Conservation (phyloP, 345 rosid genomes). For the Euclidium syriacum region DNA sequence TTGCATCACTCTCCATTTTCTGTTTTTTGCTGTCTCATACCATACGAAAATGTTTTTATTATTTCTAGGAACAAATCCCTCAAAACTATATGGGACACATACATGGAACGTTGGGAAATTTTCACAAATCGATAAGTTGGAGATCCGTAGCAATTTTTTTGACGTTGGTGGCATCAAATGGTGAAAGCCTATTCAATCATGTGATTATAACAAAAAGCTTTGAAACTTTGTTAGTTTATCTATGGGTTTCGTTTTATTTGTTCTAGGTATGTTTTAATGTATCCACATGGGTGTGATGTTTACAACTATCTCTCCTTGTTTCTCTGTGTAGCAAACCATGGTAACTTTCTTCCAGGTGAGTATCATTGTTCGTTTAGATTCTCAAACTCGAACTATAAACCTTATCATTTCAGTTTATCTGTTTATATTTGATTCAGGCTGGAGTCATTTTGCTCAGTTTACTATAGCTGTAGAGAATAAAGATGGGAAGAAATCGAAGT, state of each 20-base stretch:
- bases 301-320: slow-evolving; percentile 86
- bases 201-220: no score
- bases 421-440: slow-evolving; percentile 46
- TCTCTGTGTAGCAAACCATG: slow-evolving; percentile 89
- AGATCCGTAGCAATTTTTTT: slow-evolving; percentile 70
- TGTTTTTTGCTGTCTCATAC: no score
- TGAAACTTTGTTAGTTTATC: neutral
- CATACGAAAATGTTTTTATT: slow-evolving; percentile 1
- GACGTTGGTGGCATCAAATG: slow-evolving; percentile 92
- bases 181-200: no score
- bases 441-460: slow-evolving; percentile 97
- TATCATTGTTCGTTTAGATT: slow-evolving; percentile 12
- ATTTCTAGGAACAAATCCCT: slow-evolving; percentile 63
- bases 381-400: neutral
- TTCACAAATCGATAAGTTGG: slow-evolving; percentile 76
- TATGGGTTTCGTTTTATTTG: no score
- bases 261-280: slow-evolving; percentile 87
- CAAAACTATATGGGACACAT: slow-evolving; percentile 63
- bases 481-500: slow-evolving; percentile 85
- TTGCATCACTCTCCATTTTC: no score
- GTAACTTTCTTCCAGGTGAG: slow-evolving; percentile 89
- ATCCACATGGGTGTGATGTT: slow-evolving; percentile 92
- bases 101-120: slow-evolving; percentile 94
- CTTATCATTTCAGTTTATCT: neutral
- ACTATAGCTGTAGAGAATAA: slow-evolving; percentile 87